Conservation (phyloP, 176 grass and related monocot species). For the Cenchrus americanus region DNA sequence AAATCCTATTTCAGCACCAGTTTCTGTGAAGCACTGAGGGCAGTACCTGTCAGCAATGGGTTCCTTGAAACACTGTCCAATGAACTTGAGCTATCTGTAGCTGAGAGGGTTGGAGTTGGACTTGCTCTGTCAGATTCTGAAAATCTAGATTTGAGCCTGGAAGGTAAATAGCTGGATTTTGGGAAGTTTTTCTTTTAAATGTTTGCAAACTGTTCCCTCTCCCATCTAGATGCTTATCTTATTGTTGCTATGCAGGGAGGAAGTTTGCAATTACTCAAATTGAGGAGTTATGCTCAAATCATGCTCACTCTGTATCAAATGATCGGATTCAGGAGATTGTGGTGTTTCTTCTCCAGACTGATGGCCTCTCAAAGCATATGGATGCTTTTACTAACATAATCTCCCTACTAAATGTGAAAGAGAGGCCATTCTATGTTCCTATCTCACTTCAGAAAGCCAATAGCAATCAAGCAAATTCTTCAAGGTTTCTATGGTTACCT, state of each 20-base stretch:
- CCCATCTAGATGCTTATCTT: constrained; percentile 21
- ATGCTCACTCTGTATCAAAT: constrained; percentile 50
- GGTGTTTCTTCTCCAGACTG: constrained; percentile 74
- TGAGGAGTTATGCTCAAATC: constrained; percentile 73
- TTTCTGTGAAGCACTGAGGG: constrained; percentile 79
- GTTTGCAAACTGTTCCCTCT: neutral
- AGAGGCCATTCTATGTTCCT: constrained; percentile 62
- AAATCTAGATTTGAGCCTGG: constrained; percentile 57
- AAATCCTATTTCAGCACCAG: constrained; percentile 68
- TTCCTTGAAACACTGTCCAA: constrained; percentile 77
- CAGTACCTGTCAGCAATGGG: constrained; percentile 43
- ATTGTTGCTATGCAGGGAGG: constrained; percentile 57
- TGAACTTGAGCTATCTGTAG: constrained; percentile 61
- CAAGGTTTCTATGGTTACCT: constrained; percentile 34
- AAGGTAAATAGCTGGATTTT: constrained; percentile 52
- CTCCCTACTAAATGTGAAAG: constrained; percentile 67
- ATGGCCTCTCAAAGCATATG: constrained; percentile 73
- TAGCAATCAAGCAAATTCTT: constrained; percentile 31
- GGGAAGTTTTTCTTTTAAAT: constrained; percentile 2
- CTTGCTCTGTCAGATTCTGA: constrained; percentile 85
- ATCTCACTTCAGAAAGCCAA: constrained; percentile 49
- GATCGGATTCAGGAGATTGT: constrained; percentile 89
- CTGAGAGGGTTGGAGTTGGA: constrained; percentile 75
- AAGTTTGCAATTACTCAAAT: constrained; percentile 77
- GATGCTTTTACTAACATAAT: constrained; percentile 75